phyloP scores from a whole-genome alignment of 2,329 filamentous ascomycete species.

The Penicillium decumbens region DNA sequence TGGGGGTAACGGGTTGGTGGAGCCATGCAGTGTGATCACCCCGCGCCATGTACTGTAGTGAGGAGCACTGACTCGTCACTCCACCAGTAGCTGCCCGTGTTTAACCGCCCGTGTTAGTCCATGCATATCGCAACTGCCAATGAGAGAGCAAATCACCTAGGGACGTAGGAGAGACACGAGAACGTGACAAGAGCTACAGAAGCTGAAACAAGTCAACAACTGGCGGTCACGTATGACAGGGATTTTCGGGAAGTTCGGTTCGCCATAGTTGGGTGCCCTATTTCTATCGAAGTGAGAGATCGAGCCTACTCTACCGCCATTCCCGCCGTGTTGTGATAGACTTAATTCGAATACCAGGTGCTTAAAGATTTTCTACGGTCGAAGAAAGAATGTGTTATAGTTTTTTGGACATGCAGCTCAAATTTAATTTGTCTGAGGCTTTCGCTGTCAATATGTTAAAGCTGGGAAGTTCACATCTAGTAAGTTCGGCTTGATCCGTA shows the following conservation, averaged over 20 bases:
- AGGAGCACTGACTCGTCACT: neutral
- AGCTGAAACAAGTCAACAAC: neutral
- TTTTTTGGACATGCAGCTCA: neutral
- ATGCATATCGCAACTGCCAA: neutral
- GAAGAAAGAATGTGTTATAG: neutral
- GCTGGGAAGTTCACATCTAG: neutral
- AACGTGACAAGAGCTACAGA: neutral
- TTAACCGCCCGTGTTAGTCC: neutral
- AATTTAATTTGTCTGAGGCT: neutral
- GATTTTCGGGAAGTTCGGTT: neutral
- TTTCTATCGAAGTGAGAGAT: neutral
- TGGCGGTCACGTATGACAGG: neutral
- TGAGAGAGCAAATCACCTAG: neutral
- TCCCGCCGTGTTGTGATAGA: neutral
- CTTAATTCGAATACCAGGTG: neutral
- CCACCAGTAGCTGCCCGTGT: neutral
- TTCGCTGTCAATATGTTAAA: neutral
- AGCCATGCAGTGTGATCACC: neutral
- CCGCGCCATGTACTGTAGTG: neutral
- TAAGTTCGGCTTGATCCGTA: neutral
- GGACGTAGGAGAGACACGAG: too few relatives aligned
- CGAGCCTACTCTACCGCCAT: neutral
- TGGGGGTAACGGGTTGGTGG: neutral
- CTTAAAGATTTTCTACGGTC: neutral
- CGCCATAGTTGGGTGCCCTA: neutral